Percentiles rank a stretch among this genome's conserved stretches.
Evolutionary conservation across 805 yeast species (phyloP).

Genomic region (Wickerhamiella qilinensis): DNA sequence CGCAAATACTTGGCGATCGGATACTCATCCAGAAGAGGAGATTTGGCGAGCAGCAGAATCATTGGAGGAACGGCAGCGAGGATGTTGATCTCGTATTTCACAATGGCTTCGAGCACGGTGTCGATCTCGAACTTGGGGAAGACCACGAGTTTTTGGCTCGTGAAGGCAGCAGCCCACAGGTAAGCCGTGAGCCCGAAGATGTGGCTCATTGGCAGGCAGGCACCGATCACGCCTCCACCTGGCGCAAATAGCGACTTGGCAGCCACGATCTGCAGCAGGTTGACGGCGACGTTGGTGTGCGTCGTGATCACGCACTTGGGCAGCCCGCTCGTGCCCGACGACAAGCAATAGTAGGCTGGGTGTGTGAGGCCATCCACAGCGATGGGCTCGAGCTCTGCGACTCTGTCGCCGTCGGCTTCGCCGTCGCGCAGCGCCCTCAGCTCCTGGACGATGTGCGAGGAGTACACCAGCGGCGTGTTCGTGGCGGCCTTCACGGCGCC

Average conservation of each 20-base stretch:
- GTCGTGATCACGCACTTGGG: conserved; percentile 64
- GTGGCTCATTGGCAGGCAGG: conserved; percentile 20
- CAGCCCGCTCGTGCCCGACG: conserved; percentile 33
- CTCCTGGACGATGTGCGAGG: conserved; percentile 19
- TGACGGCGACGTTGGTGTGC: conserved; percentile 36
- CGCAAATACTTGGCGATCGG: conserved; percentile 18
- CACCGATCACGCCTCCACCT: conserved; percentile 1
- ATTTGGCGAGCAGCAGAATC: conserved; percentile 31
- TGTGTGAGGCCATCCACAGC: not conserved
- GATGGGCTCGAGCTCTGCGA: not conserved
- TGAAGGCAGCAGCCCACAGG: conserved; percentile 14
- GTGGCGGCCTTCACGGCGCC: not conserved
- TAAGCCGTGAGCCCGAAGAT: conserved; percentile 20
- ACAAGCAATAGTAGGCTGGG: conserved; percentile 19
- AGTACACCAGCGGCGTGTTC: conserved; percentile 11
- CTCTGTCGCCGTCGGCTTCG: no score
- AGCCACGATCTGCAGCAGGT: conserved; percentile 14
- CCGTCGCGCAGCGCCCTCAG: conserved; percentile 16
- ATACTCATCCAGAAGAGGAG: conserved; percentile 27
- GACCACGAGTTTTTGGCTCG: conserved; percentile 14
- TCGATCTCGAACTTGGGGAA: conserved; percentile 23
- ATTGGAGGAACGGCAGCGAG: conserved; percentile 28
- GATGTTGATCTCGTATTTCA: conserved; percentile 22
- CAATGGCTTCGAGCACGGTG: conserved; percentile 15
- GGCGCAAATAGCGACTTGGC: not conserved